A percentile compares a stretch with the other conserved stretches of the same genome.
Evolutionary conservation across 768 basidiomycete species (phyloP).

Genomic region (Suillus cothurnatus): DNA sequence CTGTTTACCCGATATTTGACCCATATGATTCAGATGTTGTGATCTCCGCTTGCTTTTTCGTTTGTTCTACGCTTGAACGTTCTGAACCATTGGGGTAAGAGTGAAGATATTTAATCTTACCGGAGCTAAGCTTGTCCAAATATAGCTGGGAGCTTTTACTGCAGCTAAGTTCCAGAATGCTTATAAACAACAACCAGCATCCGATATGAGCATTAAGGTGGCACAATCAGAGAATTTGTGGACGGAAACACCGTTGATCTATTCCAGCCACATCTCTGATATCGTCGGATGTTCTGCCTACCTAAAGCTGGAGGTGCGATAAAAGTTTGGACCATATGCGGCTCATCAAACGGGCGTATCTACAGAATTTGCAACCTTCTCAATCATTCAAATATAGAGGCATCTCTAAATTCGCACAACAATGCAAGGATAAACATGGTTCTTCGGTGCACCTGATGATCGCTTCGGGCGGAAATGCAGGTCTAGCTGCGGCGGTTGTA

Average conservation of each 20-base stretch:
- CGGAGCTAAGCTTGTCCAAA: neutral
- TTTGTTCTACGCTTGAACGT: neutral
- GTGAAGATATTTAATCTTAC: neutral
- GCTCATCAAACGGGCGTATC: conserved; percentile 5
- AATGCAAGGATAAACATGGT: conserved; percentile 53
- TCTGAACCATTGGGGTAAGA: neutral
- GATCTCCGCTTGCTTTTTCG: neutral
- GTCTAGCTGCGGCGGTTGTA: conserved; percentile 67
- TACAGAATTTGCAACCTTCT: conserved; percentile 69
- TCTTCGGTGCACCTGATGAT: conserved; percentile 60
- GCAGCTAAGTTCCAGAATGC: neutral
- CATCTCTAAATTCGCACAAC: conserved; percentile 61
- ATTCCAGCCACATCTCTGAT: conserved; percentile 59
- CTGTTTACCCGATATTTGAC: neutral
- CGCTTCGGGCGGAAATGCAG: conserved; percentile 85
- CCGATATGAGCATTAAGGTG: conserved; percentile 12
- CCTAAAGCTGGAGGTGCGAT: conserved; percentile 71
- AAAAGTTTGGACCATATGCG: neutral
- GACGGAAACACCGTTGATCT: conserved; percentile 66
- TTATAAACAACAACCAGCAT: neutral
- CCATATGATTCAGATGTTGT: neutral
- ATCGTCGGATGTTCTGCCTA: conserved; percentile 54
- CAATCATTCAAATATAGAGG: conserved; percentile 81
- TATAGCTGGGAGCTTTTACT: neutral
- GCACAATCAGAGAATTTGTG: conserved; percentile 39